Conservation (phyloP, 257 asterid species). For the Fraxinus excelsior region DNA sequence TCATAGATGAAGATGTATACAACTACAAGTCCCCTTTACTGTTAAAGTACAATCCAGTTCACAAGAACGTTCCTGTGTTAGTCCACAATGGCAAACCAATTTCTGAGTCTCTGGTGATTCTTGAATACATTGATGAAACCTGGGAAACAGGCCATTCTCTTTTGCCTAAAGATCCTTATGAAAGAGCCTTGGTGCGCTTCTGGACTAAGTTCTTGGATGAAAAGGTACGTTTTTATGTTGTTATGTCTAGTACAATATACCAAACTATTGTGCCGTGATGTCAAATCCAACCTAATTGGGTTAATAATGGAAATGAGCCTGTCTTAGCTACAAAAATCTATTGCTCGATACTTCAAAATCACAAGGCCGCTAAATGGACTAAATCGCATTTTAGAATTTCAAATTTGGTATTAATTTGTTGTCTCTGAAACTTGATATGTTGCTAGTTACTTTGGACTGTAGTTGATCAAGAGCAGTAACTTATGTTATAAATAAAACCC, state of each 20-base stretch:
- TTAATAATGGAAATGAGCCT: not conserved
- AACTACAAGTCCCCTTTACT: constrained; percentile 42
- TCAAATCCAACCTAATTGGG: not conserved
- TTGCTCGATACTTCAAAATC: no score
- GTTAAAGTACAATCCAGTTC: constrained; percentile 48
- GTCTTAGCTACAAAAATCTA: no score
- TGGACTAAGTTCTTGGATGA: constrained; percentile 55
- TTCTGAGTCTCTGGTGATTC: constrained; percentile 41
- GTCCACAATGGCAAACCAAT: constrained; percentile 52
- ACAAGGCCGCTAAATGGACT: no score
- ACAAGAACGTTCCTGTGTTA: constrained; percentile 44
- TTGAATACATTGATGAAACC: constrained; percentile 56
- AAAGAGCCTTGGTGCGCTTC: constrained; percentile 48
- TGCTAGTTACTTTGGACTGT: no score
- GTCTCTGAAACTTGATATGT: no score
- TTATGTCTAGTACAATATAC: not conserved
- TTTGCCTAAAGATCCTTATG: constrained; percentile 44
- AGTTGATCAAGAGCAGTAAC: no score
- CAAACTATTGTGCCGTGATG: not conserved
- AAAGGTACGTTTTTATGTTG: constrained; percentile 33
- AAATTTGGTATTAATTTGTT: no score
- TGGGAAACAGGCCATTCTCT: constrained; percentile 39
- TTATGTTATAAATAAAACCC: no score
- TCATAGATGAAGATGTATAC: constrained; percentile 30
- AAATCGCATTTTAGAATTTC: no score